Percentiles rank a stretch among this genome's conserved stretches.
Evolutionary conservation across 2,329 filamentous ascomycete species (phyloP).

Genomic region (Passalora sequoiae): DNA sequence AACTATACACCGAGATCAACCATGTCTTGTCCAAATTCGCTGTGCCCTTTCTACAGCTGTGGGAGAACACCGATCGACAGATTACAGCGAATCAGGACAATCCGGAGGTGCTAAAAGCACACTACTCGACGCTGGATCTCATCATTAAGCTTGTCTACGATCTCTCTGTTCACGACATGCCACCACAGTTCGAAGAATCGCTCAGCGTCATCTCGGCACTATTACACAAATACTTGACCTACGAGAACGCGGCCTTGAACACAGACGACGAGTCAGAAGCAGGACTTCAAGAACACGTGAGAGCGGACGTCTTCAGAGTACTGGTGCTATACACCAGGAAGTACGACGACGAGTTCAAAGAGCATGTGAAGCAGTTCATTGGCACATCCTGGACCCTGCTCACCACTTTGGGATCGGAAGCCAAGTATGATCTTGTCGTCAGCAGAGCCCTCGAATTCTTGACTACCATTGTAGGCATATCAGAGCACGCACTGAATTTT

Average conservation of each 20-base stretch:
- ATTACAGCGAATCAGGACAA: constrained; percentile 72
- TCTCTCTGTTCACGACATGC: constrained; percentile 93
- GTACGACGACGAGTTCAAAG: constrained; percentile 88
- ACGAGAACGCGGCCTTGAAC: constrained; percentile 74
- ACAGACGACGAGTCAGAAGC: constrained; percentile 88
- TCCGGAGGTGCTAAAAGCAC: constrained; percentile 66
- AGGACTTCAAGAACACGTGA: constrained; percentile 76
- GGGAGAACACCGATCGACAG: constrained; percentile 65
- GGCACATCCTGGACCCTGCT: constrained; percentile 86
- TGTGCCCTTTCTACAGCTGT: constrained; percentile 71
- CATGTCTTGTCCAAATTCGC: constrained; percentile 87
- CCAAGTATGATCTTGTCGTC: constrained; percentile 89
- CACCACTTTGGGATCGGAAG: constrained; percentile 77
- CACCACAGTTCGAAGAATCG: constrained; percentile 89
- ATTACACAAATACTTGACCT: constrained; percentile 87
- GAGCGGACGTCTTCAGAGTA: constrained; percentile 87
- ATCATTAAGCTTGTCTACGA: constrained; percentile 92
- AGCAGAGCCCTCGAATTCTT: constrained; percentile 93
- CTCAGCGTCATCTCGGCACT: constrained; percentile 69
- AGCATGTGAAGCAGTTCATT: constrained; percentile 76
- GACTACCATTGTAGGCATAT: constrained; percentile 76
- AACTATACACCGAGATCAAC: constrained; percentile 90
- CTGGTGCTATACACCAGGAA: constrained; percentile 89
- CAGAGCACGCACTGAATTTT: constrained; percentile 76
- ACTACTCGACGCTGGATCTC: constrained; percentile 80